A percentile compares a stretch with the other conserved stretches of the same genome.
phyloP scores from a whole-genome alignment of 495 filamentous ascomycete genomes.

The Clavariopsis aquatica region DNA sequence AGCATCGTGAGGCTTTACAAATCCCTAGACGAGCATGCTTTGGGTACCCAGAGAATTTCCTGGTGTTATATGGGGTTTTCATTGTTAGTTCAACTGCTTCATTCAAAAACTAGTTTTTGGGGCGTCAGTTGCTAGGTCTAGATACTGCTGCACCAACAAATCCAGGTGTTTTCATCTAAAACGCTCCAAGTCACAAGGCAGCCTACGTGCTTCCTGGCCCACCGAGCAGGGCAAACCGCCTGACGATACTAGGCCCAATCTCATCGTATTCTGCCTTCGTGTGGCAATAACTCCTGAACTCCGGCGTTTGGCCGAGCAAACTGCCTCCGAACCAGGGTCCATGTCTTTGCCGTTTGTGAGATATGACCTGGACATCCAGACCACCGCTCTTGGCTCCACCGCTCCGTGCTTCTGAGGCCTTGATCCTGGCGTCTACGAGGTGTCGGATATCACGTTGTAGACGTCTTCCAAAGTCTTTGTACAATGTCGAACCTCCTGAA shows the following conservation, averaged over 20 bases:
- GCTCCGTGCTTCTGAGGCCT: conserved; percentile 85
- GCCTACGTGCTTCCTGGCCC: conserved; percentile 69
- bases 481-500: conserved; percentile 92
- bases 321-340: conserved; percentile 98
- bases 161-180: neutral
- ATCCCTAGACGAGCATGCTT: too few relatives aligned
- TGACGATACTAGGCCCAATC: conserved; percentile 90
- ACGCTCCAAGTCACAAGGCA: neutral
- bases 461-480: conserved; percentile 94
- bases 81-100: neutral
- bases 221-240: conserved; percentile 90
- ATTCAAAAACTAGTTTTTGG: neutral
- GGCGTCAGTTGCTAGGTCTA: neutral
- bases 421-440: conserved; percentile 86
- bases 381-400: conserved; percentile 79
- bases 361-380: conserved; percentile 92
- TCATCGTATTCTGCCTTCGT: conserved; percentile 96
- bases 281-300: conserved; percentile 98
- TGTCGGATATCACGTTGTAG: conserved; percentile 96
- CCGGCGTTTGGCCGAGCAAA: conserved; percentile 95
- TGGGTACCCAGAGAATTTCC: too few relatives aligned
- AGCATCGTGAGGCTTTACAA: too few relatives aligned
- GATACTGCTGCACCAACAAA: neutral
- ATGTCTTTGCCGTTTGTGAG: conserved; percentile 92
- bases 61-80: too few relatives aligned